Evolutionary conservation across 805 yeast genomes (phyloP), one percentile per base, ranked within the genome.

Genomic region (Brettanomyces anomalus): DNA sequence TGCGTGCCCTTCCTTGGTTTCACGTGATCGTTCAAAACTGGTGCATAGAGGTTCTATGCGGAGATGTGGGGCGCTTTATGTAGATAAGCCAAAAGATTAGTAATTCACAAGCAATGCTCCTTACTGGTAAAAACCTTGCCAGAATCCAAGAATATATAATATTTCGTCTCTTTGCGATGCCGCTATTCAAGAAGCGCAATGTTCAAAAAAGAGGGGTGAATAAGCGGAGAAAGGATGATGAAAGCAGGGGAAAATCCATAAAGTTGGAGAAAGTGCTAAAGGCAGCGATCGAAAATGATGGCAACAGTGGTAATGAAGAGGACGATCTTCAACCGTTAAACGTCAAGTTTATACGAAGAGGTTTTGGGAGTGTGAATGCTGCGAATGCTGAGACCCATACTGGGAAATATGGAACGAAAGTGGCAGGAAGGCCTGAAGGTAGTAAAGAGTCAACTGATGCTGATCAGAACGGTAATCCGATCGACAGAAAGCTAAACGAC

Each of bases 151-250:
- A n/a, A n/a, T n/a, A n/a, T n/a, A n/a, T n/a, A n/a, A n/a, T n/a
- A n/a, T 11, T 24, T 7, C 28, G 10, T 24, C 10, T 7, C 10
- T 24, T 11, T 7, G 28, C 2, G 10, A 24, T 24, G 28, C 10
- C 28, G 6, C 28, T 24, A 24, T 24, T 24, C 28, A 24, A 24
- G 28, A 32, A 33, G 19, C 20, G 37, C 39, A 11, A 37, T 31
- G 11, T 40, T 39, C 16, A 40, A 41, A n/a, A 37, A 37, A 31
- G 39, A 34, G 10, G 34, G 17, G 19, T 8, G 36, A 20, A 21
- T 36, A 32, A 34, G 10, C 21, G 37, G 19, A n/a, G 13, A 32
- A 16, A 32, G 34, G 8, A 7, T 7, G 32, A 14, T 28, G 34
- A 32, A 32, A 32, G 15, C n/a, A 16, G 15, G 6, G 34, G 15